phyloP scores from a whole-genome alignment of 768 basidiomycete genomes.

The Lyophyllum semitale region DNA sequence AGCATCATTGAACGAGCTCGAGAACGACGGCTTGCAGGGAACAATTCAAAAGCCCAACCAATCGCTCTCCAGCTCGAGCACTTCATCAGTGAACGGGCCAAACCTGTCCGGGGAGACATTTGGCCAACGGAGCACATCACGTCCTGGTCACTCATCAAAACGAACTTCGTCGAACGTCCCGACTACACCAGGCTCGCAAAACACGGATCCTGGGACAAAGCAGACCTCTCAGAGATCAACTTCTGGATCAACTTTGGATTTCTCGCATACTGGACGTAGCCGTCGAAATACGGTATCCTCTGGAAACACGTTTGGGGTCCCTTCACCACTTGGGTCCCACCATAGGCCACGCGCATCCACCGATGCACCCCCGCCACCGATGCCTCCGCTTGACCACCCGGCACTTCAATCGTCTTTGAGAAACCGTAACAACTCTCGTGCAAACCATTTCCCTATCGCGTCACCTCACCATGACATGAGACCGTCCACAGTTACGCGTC shows the following conservation, averaged over 20 bases:
- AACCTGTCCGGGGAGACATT: slow-evolving; percentile 20
- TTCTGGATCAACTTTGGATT: slow-evolving; percentile 13
- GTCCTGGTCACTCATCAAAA: slow-evolving; percentile 7
- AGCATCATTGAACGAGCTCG: slow-evolving; percentile 4
- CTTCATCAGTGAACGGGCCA: slow-evolving; percentile 6
- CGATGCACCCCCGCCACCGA: slow-evolving; percentile 48
- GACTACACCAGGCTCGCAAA: slow-evolving; percentile 9
- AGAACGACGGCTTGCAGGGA: background rate
- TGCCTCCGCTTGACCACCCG: slow-evolving; percentile 57
- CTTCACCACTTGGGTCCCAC: slow-evolving; percentile 28
- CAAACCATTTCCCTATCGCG: background rate
- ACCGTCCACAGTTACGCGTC: slow-evolving; percentile 13
- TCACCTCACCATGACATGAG: background rate
- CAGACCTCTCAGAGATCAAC: slow-evolving; percentile 7
- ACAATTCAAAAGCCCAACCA: slow-evolving; percentile 1
- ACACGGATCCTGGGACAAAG: background rate
- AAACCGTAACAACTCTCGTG: background rate
- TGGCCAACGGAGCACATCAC: slow-evolving; percentile 7
- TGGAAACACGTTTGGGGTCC: slow-evolving; percentile 34
- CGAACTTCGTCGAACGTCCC: slow-evolving; percentile 1
- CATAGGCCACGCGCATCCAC: slow-evolving; percentile 25
- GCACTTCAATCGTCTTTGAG: slow-evolving; percentile 24
- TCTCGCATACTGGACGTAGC: slow-evolving; percentile 12
- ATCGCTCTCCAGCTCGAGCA: slow-evolving; percentile 11
- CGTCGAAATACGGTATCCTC: slow-evolving; percentile 25